Conservation (phyloP, 495 filamentous ascomycete species). For the Glutinoglossum americanum region DNA sequence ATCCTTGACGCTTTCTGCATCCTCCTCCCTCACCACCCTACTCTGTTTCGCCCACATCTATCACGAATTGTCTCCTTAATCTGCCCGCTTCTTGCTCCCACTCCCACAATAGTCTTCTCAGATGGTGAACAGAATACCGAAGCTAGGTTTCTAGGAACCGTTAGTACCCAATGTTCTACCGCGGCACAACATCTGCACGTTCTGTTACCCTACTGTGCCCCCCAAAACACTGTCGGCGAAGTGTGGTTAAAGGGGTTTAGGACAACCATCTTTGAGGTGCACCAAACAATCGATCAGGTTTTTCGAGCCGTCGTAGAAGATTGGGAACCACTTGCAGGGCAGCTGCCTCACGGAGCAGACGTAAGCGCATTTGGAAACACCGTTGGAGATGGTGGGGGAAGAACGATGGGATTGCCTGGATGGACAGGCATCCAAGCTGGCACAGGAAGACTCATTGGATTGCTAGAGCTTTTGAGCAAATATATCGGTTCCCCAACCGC, state of each 20-base stretch:
- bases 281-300: slow-evolving; percentile 47
- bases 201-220: slow-evolving; percentile 48
- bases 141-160: slow-evolving; percentile 16
- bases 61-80: slow-evolving; percentile 41
- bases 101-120: slow-evolving; percentile 14
- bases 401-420: slow-evolving; percentile 30
- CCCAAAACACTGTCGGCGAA: slow-evolving; percentile 46
- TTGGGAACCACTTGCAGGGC: slow-evolving; percentile 40
- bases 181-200: slow-evolving; percentile 38
- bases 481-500: slow-evolving; percentile 38
- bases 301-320: slow-evolving; percentile 59
- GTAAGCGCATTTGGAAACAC: slow-evolving; percentile 13
- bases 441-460: slow-evolving; percentile 37
- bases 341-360: slow-evolving; percentile 4
- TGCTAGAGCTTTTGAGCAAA: slow-evolving; percentile 31
- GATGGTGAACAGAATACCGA: slow-evolving; percentile 18
- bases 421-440: slow-evolving; percentile 60
- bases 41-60: slow-evolving; percentile 53
- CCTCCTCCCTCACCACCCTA: slow-evolving; percentile 55
- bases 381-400: slow-evolving; percentile 18
- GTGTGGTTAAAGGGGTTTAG: slow-evolving; percentile 52
- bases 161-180: background rate
- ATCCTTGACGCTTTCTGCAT: slow-evolving; percentile 41
- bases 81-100: slow-evolving; percentile 33
- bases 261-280: slow-evolving; percentile 33